phyloP scores from a whole-genome alignment of 2,329 filamentous ascomycete genomes.

The Emmonsia crescens region DNA sequence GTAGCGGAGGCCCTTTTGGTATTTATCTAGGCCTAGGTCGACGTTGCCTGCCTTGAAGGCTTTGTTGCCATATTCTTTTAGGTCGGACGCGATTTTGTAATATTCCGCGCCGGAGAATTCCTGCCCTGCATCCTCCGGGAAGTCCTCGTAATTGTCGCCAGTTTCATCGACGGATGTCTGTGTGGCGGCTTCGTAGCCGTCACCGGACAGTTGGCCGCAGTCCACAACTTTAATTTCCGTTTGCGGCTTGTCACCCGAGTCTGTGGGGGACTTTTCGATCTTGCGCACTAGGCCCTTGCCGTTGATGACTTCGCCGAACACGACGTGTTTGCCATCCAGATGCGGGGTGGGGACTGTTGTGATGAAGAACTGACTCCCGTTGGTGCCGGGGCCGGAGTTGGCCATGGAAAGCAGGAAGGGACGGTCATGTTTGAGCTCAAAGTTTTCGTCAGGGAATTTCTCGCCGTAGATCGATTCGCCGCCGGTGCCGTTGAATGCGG shows the following conservation, averaged over 20 bases:
- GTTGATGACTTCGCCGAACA: constrained; percentile 87
- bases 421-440: constrained; percentile 79
- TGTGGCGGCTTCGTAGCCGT: constrained; percentile 55
- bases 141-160: constrained; percentile 91
- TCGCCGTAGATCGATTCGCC: constrained; percentile 95
- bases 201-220: constrained; percentile 73
- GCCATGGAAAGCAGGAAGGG: constrained; percentile 96
- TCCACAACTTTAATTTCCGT: constrained; percentile 65
- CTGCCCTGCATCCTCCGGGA: constrained; percentile 67
- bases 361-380: constrained; percentile 96
- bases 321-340: constrained; percentile 91
- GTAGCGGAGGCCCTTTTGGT: constrained; percentile 86
- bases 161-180: constrained; percentile 64
- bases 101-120: constrained; percentile 56
- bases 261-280: constrained; percentile 73
- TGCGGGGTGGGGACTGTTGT: constrained; percentile 93
- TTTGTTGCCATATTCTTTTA: constrained; percentile 87
- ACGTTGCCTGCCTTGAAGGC: constrained; percentile 76
- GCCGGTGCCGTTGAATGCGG: constrained; percentile 83
- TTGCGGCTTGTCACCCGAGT: constrained; percentile 64
- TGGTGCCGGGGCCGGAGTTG: constrained; percentile 89
- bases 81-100: constrained; percentile 66
- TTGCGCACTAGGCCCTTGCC: constrained; percentile 86
- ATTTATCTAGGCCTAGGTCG: constrained; percentile 69
- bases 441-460: constrained; percentile 97